Evolutionary conservation across 2,329 filamentous ascomycete genomes (phyloP), one percentile per base, ranked within the genome.

Genomic region (Phoma sp.): DNA sequence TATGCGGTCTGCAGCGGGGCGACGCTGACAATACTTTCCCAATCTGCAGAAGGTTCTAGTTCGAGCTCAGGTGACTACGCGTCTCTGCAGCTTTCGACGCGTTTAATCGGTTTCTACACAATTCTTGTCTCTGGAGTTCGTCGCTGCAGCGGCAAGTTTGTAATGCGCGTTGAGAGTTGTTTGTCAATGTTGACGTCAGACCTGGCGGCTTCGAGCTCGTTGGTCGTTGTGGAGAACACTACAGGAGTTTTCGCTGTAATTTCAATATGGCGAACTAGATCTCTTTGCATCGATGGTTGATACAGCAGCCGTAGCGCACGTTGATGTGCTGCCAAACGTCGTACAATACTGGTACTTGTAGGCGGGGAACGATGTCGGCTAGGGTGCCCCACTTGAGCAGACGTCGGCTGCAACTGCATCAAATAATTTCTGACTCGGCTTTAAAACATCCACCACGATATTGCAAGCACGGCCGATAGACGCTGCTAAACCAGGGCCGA

Each of bases 61-160:
- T 42, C 20, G 26, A 38, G 11, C 62, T 65, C 64, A 71, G 64
- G 68, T 73, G 69, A 69, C 59, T 62, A 43, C 68, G 68, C 60
- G 67, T 65, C 42, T 28, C 34, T 14, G 43, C 18, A 34, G 12
- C 7, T 18, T 18, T 29, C 10, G 17, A 47, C 36, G 47, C 38
- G 36, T 30, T 23, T 17, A 1, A 20, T 20, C 15, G 15, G 26
- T 21, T 33, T 30, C 26, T 33, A 9, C 23, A 25, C 23, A 25
- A 5, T 25, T 25, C 23, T 25, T 9, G 23, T 9, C 23, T 25
- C 9, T 25, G 5, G 5, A 25, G 23, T 25, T 25, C 23, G 23
- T 30, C 3, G 12, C 25, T 29, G 38, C 25, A 18, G 17, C 37
- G 11, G 15, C 9, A 26, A 28, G 11, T 18, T 18, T 42, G 28